Conservation (phyloP, 768 basidiomycete genomes). For the Pisolithus marmoratus region DNA sequence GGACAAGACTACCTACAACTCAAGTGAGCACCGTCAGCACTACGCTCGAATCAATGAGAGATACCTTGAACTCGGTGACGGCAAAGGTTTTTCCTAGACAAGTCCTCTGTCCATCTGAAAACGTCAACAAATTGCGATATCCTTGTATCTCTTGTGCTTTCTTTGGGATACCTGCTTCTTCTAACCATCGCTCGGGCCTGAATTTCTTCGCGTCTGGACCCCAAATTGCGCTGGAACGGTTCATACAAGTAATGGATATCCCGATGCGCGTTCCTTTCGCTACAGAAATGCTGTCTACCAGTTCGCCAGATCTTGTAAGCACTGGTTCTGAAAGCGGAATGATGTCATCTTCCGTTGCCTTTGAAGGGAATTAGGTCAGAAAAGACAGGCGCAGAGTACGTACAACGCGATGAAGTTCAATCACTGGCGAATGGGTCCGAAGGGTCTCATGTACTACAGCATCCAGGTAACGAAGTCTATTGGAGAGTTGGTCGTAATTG, state of each 20-base stretch:
- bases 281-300: conserved; percentile 38
- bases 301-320: conserved; percentile 34
- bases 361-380: not conserved
- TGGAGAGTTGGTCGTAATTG: conserved; percentile 47
- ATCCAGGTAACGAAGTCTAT: conserved; percentile 51
- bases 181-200: conserved; percentile 61
- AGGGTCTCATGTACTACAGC: conserved; percentile 42
- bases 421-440: conserved; percentile 36
- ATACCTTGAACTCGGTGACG: conserved; percentile 29
- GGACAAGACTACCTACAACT: conserved; percentile 34
- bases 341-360: conserved; percentile 50
- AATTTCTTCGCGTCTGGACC: conserved; percentile 54
- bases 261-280: conserved; percentile 42
- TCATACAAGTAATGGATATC: conserved; percentile 41
- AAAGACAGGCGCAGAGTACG: not conserved
- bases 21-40: not conserved
- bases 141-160: conserved; percentile 40
- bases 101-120: conserved; percentile 46
- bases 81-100: conserved; percentile 49
- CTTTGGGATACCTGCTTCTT: conserved; percentile 20
- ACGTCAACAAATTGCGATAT: conserved; percentile 45
- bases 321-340: conserved; percentile 51
- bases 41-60: not conserved
- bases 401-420: conserved; percentile 12
- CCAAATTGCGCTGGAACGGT: conserved; percentile 53